Evolutionary conservation across 2,329 filamentous ascomycete species (phyloP), one percentile per base, ranked within the genome.

Genomic region (Leptographium procerum): DNA sequence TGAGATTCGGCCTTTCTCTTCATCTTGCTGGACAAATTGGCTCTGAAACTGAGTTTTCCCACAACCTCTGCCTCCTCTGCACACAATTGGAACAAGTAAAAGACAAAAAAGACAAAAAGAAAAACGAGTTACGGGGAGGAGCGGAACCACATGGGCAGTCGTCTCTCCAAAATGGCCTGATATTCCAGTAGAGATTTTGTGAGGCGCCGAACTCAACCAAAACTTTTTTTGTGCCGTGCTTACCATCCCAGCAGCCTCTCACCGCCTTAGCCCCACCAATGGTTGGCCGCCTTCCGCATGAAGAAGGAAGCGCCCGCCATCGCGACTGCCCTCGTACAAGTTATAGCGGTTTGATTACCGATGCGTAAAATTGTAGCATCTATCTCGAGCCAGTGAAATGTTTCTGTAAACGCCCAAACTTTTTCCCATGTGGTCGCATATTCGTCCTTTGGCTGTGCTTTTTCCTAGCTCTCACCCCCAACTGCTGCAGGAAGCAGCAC

Each of bases 1-100:
- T 40, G 24, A 1, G 48, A 40, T 52, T 77, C 75, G 61, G 81
- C 80, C 69, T 85, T 62, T 62, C 61, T 60, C 60, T 63, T 63
- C 28, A 58, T 61, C 13, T 47, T 56, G 40, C 14, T 13, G 47
- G 47, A 14, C 24, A 29, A 50, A 43, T 29, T 29, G 50, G 50
- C 16, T 52, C 28, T 8, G n/a, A 19, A 33, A 16, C 2, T 4
- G 3, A 9, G 29, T 3, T 28, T 34, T 34, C 6, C 31, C 16
- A 52, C n/a, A 9, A 11, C 29, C 3, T 52, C 31, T 52, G 50
- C 16, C 7, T 34, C 9, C 33, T 16, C 29, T 13, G 31, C 52
- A 24, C 52, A 54, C 29, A 43, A 54, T 52, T 52, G 31, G 7
- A n/a, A n/a, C n/a, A n/a, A n/a, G n/a, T n/a, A n/a, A 54, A 16